Evolutionary conservation across 2,329 filamentous ascomycete genomes (phyloP).

Genomic region (Arthrobotrys megalospora): DNA sequence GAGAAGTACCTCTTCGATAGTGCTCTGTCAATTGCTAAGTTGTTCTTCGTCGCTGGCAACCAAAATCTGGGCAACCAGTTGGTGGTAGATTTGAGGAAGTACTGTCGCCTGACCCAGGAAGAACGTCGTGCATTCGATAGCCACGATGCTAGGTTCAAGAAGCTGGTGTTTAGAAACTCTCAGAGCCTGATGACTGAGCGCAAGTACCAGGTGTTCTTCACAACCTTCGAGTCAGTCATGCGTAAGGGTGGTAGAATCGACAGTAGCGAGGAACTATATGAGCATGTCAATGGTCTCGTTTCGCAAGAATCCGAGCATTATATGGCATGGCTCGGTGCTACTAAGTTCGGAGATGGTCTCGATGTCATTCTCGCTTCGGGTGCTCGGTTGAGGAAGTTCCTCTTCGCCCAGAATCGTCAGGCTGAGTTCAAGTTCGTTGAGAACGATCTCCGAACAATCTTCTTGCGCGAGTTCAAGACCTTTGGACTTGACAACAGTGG

Average conservation of each 20-base stretch:
- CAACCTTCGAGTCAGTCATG: slow-evolving; percentile 35
- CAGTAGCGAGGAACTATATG: slow-evolving; percentile 41
- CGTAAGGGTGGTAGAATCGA: slow-evolving; percentile 19
- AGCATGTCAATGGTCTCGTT: slow-evolving; percentile 27
- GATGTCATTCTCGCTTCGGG: slow-evolving; percentile 46
- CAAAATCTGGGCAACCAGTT: slow-evolving; percentile 18
- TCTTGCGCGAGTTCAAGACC: slow-evolving; percentile 51
- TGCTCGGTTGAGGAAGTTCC: slow-evolving; percentile 40
- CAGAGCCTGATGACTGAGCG: slow-evolving; percentile 47
- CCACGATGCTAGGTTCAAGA: slow-evolving; percentile 37
- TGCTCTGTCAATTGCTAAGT: slow-evolving; percentile 31
- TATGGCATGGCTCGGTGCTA: slow-evolving; percentile 48
- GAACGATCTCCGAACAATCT: slow-evolving; percentile 40
- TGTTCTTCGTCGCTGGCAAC: slow-evolving; percentile 31
- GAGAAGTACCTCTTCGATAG: slow-evolving; percentile 37
- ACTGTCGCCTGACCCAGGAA: slow-evolving; percentile 37
- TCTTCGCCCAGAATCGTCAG: slow-evolving; percentile 23
- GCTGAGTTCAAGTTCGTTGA: slow-evolving; percentile 52
- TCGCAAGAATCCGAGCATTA: slow-evolving; percentile 51
- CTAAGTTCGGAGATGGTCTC: slow-evolving; percentile 47
- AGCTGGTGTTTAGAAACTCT: slow-evolving; percentile 36
- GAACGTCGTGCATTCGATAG: slow-evolving; percentile 31
- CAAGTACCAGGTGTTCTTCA: slow-evolving; percentile 53
- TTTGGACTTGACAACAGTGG: slow-evolving; percentile 45
- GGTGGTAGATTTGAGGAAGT: slow-evolving; percentile 28